phyloP scores from a whole-genome alignment of 1,139 yeast species.

The Torulaspora globosa region DNA sequence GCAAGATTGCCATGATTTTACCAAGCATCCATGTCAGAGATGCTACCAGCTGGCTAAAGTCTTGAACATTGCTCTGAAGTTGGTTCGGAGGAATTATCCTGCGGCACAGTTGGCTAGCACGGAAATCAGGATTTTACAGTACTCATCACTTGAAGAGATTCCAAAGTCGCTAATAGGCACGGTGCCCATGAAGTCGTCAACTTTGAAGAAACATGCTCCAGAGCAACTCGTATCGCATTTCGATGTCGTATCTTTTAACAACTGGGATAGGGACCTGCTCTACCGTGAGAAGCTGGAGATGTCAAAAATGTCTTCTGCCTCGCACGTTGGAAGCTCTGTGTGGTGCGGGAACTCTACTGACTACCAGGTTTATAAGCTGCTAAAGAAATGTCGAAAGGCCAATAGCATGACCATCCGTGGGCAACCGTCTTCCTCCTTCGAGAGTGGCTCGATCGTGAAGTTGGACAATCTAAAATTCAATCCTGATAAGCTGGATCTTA shows the following conservation, averaged over 20 bases:
- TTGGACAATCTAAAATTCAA: constrained; percentile 25
- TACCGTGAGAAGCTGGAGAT: constrained; percentile 78
- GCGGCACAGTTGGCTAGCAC: constrained; percentile 18
- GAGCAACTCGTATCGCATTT: constrained; percentile 33
- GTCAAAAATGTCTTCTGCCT: constrained; percentile 77
- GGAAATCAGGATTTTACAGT: constrained; percentile 19
- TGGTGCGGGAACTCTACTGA: constrained; percentile 80
- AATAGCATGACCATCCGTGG: constrained; percentile 4
- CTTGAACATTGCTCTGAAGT: constrained; percentile 19
- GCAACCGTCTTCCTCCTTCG: constrained; percentile 47
- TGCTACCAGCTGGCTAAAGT: constrained; percentile 23
- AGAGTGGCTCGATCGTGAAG: constrained; percentile 48
- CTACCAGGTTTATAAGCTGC: constrained; percentile 38
- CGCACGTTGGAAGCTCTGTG: constrained; percentile 49
- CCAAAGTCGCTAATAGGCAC: constrained; percentile 29
- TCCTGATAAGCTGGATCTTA: constrained; percentile 19
- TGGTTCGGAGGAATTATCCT: constrained; percentile 24
- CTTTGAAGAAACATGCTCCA: constrained; percentile 20
- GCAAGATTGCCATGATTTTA: constrained; percentile 7
- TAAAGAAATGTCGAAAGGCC: constrained; percentile 12
- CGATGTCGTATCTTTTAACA: constrained; percentile 39
- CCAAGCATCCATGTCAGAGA: constrained; percentile 16
- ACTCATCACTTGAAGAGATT: constrained; percentile 16
- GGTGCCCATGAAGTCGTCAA: constrained; percentile 21
- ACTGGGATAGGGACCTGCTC: constrained; percentile 72